Evolutionary conservation across 2,329 filamentous ascomycete species (phyloP).

Genomic region (Clonostachys solani): DNA sequence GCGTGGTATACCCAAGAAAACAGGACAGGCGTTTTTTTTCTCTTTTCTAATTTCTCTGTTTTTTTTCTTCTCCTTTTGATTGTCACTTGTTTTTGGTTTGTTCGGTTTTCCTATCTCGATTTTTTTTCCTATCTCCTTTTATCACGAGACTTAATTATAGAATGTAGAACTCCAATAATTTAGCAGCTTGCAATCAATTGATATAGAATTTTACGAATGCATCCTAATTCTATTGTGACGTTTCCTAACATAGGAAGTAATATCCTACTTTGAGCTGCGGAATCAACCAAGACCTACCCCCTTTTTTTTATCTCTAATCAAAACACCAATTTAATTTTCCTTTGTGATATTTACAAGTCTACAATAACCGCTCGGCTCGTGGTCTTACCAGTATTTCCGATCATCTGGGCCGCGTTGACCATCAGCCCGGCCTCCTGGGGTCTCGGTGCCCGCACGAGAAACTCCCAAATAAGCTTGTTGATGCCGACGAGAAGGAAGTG

Average conservation of each 20-base stretch:
- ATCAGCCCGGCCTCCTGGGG: conserved; percentile 44
- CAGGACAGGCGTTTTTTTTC: neutral
- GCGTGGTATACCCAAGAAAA: too few relatives aligned
- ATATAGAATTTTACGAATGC: neutral
- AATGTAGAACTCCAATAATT: neutral
- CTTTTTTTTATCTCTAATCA: too few relatives aligned
- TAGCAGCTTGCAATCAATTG: neutral
- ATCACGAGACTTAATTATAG: neutral
- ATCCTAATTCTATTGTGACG: too few relatives aligned
- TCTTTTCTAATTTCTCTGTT: neutral
- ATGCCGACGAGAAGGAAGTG: conserved; percentile 39
- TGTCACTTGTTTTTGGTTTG: neutral
- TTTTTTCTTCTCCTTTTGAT: neutral
- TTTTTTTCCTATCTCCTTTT: too few relatives aligned
- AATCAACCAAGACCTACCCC: neutral
- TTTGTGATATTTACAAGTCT: conserved; percentile 8
- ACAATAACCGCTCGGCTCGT: conserved; percentile 32
- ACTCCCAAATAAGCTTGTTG: conserved; percentile 48
- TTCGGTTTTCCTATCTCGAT: neutral
- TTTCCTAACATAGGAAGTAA: too few relatives aligned
- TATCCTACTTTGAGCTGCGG: neutral
- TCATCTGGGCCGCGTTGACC: conserved; percentile 54
- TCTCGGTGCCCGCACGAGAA: conserved; percentile 49
- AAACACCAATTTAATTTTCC: too few relatives aligned
- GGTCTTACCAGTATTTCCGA: conserved; percentile 45